These are phyloP conservation scores for Globisporangium emineosum DNA, from an alignment of 352 stramenopile species.

Conservation along the genomic window DNA sequence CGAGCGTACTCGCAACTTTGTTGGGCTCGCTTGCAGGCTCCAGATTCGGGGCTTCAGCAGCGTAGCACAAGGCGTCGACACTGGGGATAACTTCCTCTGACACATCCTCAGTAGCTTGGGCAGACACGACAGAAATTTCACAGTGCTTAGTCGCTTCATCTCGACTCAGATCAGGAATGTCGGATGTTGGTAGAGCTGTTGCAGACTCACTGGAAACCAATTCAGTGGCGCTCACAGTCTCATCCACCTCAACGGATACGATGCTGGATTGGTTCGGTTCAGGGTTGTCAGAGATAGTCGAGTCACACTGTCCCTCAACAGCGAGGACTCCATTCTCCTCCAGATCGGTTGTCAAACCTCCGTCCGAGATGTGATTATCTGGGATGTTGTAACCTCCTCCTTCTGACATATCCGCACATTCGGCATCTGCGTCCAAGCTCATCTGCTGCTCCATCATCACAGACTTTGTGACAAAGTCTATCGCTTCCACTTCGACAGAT, in stretches of 20 bases:
- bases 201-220: no score
- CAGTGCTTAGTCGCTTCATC: not conserved
- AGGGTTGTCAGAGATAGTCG: not conserved
- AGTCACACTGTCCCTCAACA: not conserved
- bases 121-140: not conserved
- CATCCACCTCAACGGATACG: not conserved
- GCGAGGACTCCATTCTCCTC: not conserved
- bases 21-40: not conserved
- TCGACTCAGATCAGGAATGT: not conserved
- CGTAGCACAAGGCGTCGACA: not conserved
- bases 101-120: not conserved
- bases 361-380: not conserved
- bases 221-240: not conserved
- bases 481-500: conserved; percentile 2
- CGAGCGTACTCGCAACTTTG: no score
- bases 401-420: not conserved
- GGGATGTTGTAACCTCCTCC: not conserved
- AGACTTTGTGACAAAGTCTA: not conserved
- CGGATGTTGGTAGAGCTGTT: not conserved
- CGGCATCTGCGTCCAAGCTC: not conserved
- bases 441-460: not conserved
- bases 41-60: not conserved
- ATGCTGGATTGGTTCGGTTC: not conserved
- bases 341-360: not conserved
- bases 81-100: no score